Evolutionary conservation across 371 early-diverging fungal genomes (phyloP), one percentile per base, ranked within the genome.

Genomic region (Neoconidiobolus thromboides): DNA sequence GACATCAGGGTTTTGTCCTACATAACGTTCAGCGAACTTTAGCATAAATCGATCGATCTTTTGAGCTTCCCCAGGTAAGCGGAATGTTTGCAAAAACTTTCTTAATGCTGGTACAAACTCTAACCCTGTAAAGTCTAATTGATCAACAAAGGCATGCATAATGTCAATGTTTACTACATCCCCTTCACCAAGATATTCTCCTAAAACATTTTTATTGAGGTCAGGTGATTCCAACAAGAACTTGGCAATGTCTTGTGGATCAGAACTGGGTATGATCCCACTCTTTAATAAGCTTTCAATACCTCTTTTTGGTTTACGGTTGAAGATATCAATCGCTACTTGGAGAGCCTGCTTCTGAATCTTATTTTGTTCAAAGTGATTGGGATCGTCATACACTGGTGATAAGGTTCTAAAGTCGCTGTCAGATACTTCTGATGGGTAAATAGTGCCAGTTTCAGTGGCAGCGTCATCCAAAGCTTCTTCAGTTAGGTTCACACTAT

Each of bases 1-100:
- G 0, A 69, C 65, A 1, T 61, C 69, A 0, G 86, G 84, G 65
- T 93, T 93, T 50, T 81, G 79, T 61, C 82, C 80, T 5, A 86
- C 70, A 66, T 86, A 99, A 39, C 90, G 77, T 67, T 93, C 90
- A 43, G 94, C 95, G 77, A 96, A 99, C 68, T 92, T 94, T 3
- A 87, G 76, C 87, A 99, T 92, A 62, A 95, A 91, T 36, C 99
- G 78, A 69, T 99, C 96, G 67, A 97, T 97, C 71, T 94, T 91
- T 71, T 96, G 96, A n/a, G 89, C 81, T 71, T 99, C 99, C 42
- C 97, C 97, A 1, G 95, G 95, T 40, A 99, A 76, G 46, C 96
- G 74, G 78, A 99, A 99, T n/a, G 78, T 66, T 69, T 92, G 87
- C 41, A 99, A 71, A 64, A 93, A 94, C n/a, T 66, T 65, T 9